Conservation (phyloP, 495 filamentous ascomycete genomes). For the Cercophora samala region DNA sequence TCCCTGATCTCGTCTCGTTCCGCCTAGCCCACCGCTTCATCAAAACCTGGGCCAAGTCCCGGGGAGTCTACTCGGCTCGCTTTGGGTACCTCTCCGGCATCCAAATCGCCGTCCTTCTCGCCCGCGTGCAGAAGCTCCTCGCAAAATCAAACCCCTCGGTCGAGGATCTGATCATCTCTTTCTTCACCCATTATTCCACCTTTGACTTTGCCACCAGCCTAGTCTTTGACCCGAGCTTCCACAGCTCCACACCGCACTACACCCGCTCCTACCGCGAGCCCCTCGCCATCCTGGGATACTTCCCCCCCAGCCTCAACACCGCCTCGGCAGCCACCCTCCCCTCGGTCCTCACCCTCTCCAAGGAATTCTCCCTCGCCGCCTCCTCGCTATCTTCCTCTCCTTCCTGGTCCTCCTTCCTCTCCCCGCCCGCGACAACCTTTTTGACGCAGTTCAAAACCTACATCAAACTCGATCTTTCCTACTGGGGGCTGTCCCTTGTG, state of each 20-base stretch:
- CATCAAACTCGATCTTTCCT: conserved; percentile 51
- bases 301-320: conserved; percentile 54
- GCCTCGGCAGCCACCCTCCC: conserved; percentile 45
- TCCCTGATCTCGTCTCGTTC: conserved; percentile 52
- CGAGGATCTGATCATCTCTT: conserved; percentile 46
- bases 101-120: conserved; percentile 56
- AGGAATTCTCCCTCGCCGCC: conserved; percentile 45
- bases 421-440: conserved; percentile 35
- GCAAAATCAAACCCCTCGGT: conserved; percentile 29
- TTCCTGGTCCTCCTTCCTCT: conserved; percentile 45
- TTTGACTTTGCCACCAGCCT: conserved; percentile 51
- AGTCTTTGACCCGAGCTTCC: conserved; percentile 52
- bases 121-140: conserved; percentile 51
- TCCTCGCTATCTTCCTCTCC: conserved; percentile 32
- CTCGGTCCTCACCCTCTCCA: conserved; percentile 44
- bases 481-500: conserved; percentile 50
- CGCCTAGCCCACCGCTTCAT: conserved; percentile 51
- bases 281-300: conserved; percentile 53
- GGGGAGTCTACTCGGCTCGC: conserved; percentile 55
- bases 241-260: conserved; percentile 41
- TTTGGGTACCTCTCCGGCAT: conserved; percentile 58
- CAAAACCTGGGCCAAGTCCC: conserved; percentile 51
- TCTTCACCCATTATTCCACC: conserved; percentile 56
- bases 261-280: conserved; percentile 50
- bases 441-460: conserved; percentile 46